Percentiles rank a stretch among this genome's conserved stretches.
These are phyloP conservation scores for Sarocladium strictum DNA, from an alignment of 2,329 filamentous ascomycete species.

Conservation along the genomic window DNA sequence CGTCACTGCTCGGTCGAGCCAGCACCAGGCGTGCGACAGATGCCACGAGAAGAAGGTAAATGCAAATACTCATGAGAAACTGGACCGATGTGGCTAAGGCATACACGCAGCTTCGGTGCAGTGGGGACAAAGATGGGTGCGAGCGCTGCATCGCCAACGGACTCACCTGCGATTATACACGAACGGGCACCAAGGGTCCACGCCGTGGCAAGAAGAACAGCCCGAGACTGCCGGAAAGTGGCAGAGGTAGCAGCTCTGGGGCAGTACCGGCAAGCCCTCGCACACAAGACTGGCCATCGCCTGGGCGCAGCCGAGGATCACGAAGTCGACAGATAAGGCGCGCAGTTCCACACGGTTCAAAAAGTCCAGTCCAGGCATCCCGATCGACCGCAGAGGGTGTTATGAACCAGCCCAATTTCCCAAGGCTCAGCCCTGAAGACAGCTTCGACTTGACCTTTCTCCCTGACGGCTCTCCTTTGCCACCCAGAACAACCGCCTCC, in stretches of 20 bases:
- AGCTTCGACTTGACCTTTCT: neutral
- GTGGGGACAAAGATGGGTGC: slow-evolving; percentile 31
- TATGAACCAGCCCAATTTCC: neutral
- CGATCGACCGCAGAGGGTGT: neutral
- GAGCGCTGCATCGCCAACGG: slow-evolving; percentile 25
- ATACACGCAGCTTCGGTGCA: slow-evolving; percentile 27
- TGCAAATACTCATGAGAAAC: too few species aligned
- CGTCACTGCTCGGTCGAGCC: slow-evolving; percentile 30
- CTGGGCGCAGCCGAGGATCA: neutral
- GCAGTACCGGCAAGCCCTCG: neutral
- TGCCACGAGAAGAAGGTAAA: slow-evolving; percentile 34
- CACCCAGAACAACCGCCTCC: neutral
- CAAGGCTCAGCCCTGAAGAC: neutral
- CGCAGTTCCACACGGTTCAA: neutral
- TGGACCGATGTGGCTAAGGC: neutral
- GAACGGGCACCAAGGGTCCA: slow-evolving; percentile 24
- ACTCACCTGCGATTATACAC: slow-evolving; percentile 29
- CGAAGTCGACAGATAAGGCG: neutral
- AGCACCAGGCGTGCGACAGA: slow-evolving; percentile 31
- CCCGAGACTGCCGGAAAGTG: slow-evolving; percentile 6
- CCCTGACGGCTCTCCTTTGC: neutral
- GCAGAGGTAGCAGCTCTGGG: slow-evolving; percentile 2
- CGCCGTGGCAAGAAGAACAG: slow-evolving; percentile 21
- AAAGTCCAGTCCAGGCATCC: neutral
- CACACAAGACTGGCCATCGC: neutral